These are phyloP conservation scores for Ustilago shanxiensis DNA, from an alignment of 1,284 basidiomycete species.

Conservation along the genomic window DNA sequence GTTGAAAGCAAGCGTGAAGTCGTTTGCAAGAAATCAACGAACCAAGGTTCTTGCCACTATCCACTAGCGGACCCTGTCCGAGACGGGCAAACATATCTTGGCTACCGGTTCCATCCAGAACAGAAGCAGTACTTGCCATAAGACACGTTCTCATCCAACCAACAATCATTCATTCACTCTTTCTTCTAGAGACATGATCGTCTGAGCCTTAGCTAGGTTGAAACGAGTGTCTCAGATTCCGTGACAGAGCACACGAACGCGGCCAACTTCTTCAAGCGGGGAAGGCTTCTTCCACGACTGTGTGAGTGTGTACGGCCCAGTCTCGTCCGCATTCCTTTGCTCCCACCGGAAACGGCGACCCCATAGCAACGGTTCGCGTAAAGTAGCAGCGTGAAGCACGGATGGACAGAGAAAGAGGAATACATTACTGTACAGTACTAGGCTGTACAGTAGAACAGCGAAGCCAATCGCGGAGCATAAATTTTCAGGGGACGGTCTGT, in stretches of 20 bases:
- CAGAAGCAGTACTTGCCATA: background rate
- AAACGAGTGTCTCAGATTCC: constrained; percentile 11
- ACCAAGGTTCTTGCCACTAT: background rate
- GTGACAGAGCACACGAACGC: constrained; percentile 12
- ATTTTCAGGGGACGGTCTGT: constrained; percentile 18
- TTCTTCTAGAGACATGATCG: constrained; percentile 7
- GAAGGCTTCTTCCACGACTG: background rate
- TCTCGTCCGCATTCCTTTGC: background rate
- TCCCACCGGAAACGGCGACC: background rate
- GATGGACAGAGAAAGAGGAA: background rate
- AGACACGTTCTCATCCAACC: background rate
- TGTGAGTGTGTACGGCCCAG: background rate
- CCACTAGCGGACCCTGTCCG: background rate
- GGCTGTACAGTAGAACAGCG: too few species aligned
- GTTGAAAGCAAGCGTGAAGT: background rate
- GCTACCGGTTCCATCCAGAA: too few species aligned
- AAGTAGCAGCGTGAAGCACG: background rate
- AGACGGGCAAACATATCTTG: background rate
- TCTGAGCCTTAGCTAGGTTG: background rate
- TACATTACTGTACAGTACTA: too few species aligned
- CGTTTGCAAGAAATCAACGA: background rate
- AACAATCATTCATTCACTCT: constrained; percentile 3
- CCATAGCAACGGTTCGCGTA: constrained; percentile 1
- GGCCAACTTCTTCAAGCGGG: constrained; percentile 4
- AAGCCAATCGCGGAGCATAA: background rate